Conservation (phyloP, 805 yeast genomes). For the Lachancea meyersii region DNA sequence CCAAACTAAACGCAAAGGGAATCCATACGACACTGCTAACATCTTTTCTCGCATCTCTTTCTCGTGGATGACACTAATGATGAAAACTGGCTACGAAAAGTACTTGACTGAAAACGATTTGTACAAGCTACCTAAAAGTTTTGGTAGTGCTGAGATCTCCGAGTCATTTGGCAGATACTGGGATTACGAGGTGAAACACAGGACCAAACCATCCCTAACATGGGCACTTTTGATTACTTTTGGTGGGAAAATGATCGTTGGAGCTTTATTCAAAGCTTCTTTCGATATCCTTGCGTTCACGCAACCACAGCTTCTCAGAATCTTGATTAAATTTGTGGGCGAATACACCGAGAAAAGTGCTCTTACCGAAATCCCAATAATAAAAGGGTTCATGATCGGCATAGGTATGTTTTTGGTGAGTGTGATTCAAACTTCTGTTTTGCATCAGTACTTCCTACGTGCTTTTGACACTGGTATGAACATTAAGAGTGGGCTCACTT, state of each 20-base stretch:
- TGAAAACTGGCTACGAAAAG: constrained; percentile 67
- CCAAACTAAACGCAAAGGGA: constrained; percentile 26
- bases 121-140: constrained; percentile 67
- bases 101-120: constrained; percentile 54
- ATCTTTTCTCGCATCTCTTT: constrained; percentile 73
- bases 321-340: constrained; percentile 55
- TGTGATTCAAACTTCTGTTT: constrained; percentile 65
- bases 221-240: constrained; percentile 63
- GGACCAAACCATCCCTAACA: constrained; percentile 42
- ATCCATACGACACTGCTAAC: constrained; percentile 44
- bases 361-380: constrained; percentile 50
- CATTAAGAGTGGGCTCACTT: constrained; percentile 61
- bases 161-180: constrained; percentile 50
- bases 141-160: constrained; percentile 50
- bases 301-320: constrained; percentile 79
- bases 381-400: constrained; percentile 72
- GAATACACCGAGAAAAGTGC: constrained; percentile 35
- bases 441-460: constrained; percentile 74
- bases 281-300: constrained; percentile 78
- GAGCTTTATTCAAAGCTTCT: constrained; percentile 62
- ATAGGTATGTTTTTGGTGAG: constrained; percentile 69
- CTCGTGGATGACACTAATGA: constrained; percentile 84
- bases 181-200: constrained; percentile 49
- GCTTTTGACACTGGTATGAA: constrained; percentile 73
- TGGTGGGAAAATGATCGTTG: constrained; percentile 63